These are phyloP conservation scores for Acanthamoeba lenticulata DNA, from an alignment of 208 protist species.

Conservation along the genomic window DNA sequence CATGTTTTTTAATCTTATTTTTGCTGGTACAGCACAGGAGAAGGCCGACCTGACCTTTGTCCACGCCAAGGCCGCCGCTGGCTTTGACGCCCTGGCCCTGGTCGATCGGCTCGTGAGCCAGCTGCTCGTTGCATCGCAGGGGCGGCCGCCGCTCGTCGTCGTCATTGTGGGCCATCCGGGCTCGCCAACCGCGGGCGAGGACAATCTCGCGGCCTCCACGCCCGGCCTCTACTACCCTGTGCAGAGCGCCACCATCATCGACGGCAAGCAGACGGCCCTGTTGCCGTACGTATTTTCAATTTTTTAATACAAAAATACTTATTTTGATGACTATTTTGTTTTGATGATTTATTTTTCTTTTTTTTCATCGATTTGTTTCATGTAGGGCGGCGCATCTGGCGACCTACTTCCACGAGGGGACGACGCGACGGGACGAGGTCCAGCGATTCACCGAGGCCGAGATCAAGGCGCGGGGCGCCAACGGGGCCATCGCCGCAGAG, in stretches of 20 bases:
- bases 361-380: too few species aligned
- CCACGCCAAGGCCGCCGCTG: background rate
- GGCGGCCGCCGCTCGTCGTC: background rate
- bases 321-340: background rate
- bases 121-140: background rate
- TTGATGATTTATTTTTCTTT: too few species aligned
- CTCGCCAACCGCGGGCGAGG: background rate
- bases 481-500: background rate
- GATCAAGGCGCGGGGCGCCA: background rate
- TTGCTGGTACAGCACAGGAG: background rate
- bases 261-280: background rate
- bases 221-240: background rate
- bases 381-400: background rate
- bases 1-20: background rate
- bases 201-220: background rate
- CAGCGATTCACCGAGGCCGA: background rate
- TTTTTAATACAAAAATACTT: too few species aligned
- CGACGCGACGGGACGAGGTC: slow-evolving; percentile 6
- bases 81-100: background rate
- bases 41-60: background rate
- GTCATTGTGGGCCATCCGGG: background rate
- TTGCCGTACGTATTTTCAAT: background rate
- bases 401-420: background rate
- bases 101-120: background rate
- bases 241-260: background rate